A percentile compares a stretch with the other conserved stretches of the same genome.
These are phyloP conservation scores for Basipetospora chlamydospora DNA, from an alignment of 2,329 filamentous ascomycete species.

Conservation along the genomic window DNA sequence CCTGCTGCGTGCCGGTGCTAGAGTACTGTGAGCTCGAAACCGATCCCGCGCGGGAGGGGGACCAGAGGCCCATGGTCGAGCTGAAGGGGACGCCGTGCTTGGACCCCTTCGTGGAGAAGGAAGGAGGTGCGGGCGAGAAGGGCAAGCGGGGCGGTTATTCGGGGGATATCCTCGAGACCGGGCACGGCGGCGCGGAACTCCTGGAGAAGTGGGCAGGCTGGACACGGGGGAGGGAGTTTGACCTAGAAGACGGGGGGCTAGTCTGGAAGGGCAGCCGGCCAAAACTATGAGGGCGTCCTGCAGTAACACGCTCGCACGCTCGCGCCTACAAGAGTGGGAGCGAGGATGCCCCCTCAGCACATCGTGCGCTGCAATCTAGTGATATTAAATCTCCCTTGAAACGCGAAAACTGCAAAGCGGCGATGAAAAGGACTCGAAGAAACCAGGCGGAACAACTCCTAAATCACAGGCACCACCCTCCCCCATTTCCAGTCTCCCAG, in stretches of 20 bases:
- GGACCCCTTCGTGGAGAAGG: conserved; percentile 20
- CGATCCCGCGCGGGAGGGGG: conserved; percentile 35
- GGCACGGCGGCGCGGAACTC: conserved; percentile 56
- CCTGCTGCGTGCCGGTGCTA: conserved; percentile 81
- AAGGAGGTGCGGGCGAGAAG: conserved; percentile 46
- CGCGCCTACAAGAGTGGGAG: no score
- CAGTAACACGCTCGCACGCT: no score
- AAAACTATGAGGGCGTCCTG: conserved; percentile 16
- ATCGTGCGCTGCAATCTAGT: no score
- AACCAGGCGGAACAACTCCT: no score
- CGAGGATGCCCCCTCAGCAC: no score
- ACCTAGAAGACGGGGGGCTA: conserved; percentile 47
- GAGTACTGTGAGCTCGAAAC: conserved; percentile 56
- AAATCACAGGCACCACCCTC: no score
- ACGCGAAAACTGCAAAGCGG: no score
- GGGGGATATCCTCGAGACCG: conserved; percentile 43
- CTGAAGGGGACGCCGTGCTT: conserved; percentile 55
- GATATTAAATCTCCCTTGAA: conserved; percentile 9
- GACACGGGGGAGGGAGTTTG: conserved; percentile 56
- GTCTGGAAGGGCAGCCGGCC: conserved; percentile 22
- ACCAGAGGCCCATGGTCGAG: conserved; percentile 57
- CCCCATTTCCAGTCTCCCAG: no score
- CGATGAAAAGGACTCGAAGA: no score
- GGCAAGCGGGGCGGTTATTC: conserved; percentile 54
- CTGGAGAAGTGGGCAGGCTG: conserved; percentile 65